Conservation (phyloP, 805 yeast genomes). For the Pichia phayaonensis region DNA sequence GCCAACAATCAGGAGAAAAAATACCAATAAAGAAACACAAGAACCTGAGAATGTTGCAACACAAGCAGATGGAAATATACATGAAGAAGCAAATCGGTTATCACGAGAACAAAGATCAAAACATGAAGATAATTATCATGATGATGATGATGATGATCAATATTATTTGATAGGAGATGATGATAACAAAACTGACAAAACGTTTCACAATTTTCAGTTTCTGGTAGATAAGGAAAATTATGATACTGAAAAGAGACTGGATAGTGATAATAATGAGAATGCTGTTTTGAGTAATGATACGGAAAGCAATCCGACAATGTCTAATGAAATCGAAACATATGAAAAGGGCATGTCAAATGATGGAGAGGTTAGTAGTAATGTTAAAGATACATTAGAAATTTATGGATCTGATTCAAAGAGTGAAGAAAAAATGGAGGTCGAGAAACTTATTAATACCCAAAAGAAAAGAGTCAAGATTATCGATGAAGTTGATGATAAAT, state of each 20-base stretch:
- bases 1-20: not conserved
- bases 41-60: conserved; percentile 7
- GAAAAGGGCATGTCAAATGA: not conserved
- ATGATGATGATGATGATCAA: not conserved
- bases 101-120: conserved; percentile 9
- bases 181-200: too few species aligned
- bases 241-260: not conserved
- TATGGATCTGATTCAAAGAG: not conserved
- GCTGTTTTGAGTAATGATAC: not conserved
- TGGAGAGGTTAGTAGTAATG: not conserved
- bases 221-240: not conserved
- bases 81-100: conserved; percentile 17
- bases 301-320: not conserved
- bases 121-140: conserved; percentile 3
- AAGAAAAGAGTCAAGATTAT: not conserved
- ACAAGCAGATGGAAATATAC: conserved; percentile 17
- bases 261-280: not conserved
- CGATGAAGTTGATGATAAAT: not conserved
- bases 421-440: not conserved
- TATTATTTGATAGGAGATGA: not conserved
- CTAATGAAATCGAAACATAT: not conserved
- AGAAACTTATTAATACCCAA: not conserved
- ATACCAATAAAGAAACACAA: not conserved
- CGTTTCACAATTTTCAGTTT: not conserved
- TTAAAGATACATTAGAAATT: not conserved